phyloP scores from a whole-genome alignment of 2,329 filamentous ascomycete species.

The Colletotrichum sp. region DNA sequence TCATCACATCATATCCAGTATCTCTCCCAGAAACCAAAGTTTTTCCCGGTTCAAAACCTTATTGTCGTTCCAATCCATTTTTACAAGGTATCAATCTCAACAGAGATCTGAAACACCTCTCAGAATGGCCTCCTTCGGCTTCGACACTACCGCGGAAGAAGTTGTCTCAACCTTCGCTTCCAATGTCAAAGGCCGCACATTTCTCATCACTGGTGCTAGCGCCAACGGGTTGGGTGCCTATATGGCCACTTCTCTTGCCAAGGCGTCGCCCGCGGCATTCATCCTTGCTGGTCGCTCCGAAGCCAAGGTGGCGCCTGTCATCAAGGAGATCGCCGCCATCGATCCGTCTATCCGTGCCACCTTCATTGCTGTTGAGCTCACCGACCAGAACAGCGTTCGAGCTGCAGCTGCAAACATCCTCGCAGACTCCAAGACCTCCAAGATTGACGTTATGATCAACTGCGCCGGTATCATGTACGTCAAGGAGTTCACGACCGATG shows the following conservation, averaged over 20 bases:
- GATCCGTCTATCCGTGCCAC: not conserved
- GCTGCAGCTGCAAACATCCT: not conserved
- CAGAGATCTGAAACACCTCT: not conserved
- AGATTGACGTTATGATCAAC: not conserved
- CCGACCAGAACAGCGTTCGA: not conserved
- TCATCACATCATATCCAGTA: not conserved
- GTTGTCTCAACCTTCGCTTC: not conserved
- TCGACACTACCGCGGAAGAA: not conserved
- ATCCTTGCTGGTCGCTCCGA: not conserved
- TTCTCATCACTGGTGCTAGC: not conserved
- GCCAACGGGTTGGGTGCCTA: not conserved
- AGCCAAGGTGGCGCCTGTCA: not conserved
- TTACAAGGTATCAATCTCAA: not conserved
- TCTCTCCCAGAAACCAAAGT: not conserved
- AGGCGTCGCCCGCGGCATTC: not conserved
- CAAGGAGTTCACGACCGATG: not conserved
- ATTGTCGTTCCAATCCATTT: not conserved
- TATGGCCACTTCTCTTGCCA: not conserved
- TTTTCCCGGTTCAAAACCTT: not conserved
- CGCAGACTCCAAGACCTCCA: not conserved
- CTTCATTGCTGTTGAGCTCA: not conserved
- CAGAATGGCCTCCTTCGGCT: not conserved
- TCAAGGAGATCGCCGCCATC: not conserved
- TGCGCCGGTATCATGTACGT: not conserved
- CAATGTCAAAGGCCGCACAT: not conserved